Evolutionary conservation across 1,139 yeast genomes (phyloP).

Genomic region (Yamadazyma kanchanaburiensis): DNA sequence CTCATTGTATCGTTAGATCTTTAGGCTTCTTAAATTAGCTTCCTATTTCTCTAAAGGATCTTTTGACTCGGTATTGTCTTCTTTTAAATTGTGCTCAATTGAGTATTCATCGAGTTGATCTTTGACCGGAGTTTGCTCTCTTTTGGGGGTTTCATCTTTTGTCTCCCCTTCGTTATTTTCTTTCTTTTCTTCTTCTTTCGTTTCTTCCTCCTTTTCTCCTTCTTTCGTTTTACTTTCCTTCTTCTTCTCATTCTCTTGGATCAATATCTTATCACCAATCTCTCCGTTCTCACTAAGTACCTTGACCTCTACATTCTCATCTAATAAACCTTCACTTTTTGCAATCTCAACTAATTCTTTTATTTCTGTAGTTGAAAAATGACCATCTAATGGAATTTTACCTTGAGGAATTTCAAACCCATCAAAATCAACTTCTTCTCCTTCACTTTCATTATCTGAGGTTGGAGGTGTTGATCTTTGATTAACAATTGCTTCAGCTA

Average conservation of each 20-base stretch:
- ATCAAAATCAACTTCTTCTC: constrained; percentile 22
- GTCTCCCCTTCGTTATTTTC: constrained; percentile 1
- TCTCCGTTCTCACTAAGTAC: constrained; percentile 20
- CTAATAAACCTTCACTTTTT: constrained; percentile 27
- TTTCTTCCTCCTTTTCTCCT: constrained; percentile 3
- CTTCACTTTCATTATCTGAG: constrained; percentile 1
- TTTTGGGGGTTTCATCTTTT: no score
- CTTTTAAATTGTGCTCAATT: no score
- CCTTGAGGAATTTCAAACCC: constrained; percentile 39
- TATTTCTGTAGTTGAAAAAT: constrained; percentile 36
- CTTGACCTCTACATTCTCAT: constrained; percentile 23
- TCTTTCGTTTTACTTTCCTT: constrained; percentile 2
- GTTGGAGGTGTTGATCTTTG: constrained; percentile 1
- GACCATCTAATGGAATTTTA: constrained; percentile 40
- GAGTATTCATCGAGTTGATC: no score
- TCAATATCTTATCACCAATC: constrained; percentile 16
- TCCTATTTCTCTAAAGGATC: no score
- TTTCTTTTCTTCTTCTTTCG: constrained; percentile 3
- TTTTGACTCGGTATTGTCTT: no score
- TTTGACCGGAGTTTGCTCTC: no score
- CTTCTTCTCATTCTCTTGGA: constrained; percentile 10
- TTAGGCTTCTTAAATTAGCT: no score
- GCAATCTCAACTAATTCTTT: constrained; percentile 28
- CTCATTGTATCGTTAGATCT: no score
- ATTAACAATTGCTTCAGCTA: constrained; percentile 1